Evolutionary conservation across 2,329 filamentous ascomycete species (phyloP).

Genomic region (Rutstroemia sp.): DNA sequence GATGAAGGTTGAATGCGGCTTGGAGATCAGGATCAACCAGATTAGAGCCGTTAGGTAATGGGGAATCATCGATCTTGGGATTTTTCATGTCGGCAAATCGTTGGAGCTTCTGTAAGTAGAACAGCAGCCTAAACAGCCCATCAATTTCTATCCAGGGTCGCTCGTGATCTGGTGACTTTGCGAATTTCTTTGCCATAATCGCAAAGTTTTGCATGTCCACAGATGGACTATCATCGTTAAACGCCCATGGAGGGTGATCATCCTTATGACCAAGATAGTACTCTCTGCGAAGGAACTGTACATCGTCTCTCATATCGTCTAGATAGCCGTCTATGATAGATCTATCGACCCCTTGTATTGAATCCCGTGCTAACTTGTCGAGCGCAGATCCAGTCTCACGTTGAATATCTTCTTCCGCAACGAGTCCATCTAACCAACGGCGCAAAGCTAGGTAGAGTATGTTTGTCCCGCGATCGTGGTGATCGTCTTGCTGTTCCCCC

Average conservation of each 20-base stretch:
- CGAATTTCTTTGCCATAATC: neutral
- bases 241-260: neutral
- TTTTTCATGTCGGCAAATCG: conserved; percentile 2
- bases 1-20: conserved; percentile 12
- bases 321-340: neutral
- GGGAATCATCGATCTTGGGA: neutral
- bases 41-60: conserved; percentile 8
- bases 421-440: neutral
- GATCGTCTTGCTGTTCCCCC: too few relatives aligned
- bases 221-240: neutral
- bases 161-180: neutral
- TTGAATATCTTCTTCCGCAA: neutral
- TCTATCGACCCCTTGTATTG: neutral
- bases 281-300: neutral
- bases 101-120: neutral
- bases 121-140: conserved; percentile 1
- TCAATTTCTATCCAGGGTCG: neutral
- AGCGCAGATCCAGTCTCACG: neutral
- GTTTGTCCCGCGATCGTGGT: too few relatives aligned
- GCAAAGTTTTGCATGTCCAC: neutral
- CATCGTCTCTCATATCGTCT: neutral
- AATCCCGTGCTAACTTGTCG: neutral
- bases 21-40: neutral
- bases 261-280: neutral
- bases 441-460: too few relatives aligned